Evolutionary conservation across 2,329 filamentous ascomycete species (phyloP).

Genomic region (Nothophoma quercina): DNA sequence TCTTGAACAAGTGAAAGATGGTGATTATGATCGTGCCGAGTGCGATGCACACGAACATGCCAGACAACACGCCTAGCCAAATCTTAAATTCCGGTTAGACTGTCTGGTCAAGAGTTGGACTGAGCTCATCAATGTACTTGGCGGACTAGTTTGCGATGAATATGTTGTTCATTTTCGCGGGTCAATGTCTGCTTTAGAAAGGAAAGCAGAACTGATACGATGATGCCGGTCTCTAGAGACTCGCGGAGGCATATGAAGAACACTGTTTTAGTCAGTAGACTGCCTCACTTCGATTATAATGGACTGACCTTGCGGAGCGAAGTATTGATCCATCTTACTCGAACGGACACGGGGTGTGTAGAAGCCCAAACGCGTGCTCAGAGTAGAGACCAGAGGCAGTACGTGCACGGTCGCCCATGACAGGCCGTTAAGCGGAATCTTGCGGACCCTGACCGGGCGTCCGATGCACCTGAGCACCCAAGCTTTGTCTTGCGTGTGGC

Average conservation of each 20-base stretch:
- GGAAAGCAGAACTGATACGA: constrained; percentile 81
- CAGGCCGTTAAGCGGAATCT: too few relatives aligned
- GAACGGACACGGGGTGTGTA: too few relatives aligned
- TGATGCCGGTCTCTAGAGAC: constrained; percentile 79
- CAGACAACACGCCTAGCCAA: constrained; percentile 13
- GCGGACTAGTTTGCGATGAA: constrained; percentile 71
- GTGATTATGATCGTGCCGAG: constrained; percentile 73
- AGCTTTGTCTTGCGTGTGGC: background rate
- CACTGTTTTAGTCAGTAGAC: constrained; percentile 52
- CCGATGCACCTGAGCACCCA: too few relatives aligned
- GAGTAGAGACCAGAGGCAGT: too few relatives aligned
- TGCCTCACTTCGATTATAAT: rapidly evolving
- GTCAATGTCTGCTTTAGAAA: constrained; percentile 82
- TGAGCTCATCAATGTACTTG: too few relatives aligned
- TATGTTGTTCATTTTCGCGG: constrained; percentile 63
- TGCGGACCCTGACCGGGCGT: too few relatives aligned
- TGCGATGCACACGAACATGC: constrained; percentile 63
- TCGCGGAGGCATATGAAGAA: constrained; percentile 92
- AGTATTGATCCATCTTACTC: constrained; percentile 5
- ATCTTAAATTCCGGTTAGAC: too few relatives aligned
- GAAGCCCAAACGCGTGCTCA: too few relatives aligned
- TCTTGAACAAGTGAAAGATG: constrained; percentile 73
- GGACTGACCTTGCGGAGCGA: constrained; percentile 10
- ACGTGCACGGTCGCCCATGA: too few relatives aligned
- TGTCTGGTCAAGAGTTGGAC: too few relatives aligned